Conservation (phyloP, 805 yeast species). For the Tetrapisispora nanseiensis region DNA sequence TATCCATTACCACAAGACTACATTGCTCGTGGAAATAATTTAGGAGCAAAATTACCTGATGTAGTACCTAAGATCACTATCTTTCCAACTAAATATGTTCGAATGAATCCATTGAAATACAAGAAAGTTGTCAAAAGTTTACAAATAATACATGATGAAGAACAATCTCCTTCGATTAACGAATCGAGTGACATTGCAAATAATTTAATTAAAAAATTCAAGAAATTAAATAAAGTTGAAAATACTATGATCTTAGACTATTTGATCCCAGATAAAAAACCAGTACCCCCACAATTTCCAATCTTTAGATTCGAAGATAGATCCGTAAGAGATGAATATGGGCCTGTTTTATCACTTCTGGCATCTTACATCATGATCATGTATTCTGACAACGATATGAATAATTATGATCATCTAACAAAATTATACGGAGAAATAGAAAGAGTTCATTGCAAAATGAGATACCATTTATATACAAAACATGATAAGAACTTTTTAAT, state of each 20-base stretch:
- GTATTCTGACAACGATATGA: conserved; percentile 61
- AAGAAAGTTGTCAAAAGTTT: conserved; percentile 11
- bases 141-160: background rate
- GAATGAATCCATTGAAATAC: conserved; percentile 24
- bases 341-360: conserved; percentile 45
- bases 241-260: background rate
- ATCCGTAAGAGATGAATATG: conserved; percentile 45
- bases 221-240: background rate
- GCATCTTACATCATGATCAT: conserved; percentile 58
- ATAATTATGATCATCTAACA: conserved; percentile 47
- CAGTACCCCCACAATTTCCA: conserved; percentile 47
- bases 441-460: conserved; percentile 45
- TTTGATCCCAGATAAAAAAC: conserved; percentile 12
- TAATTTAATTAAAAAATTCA: background rate
- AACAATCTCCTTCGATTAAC: background rate
- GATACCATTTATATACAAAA: conserved; percentile 42
- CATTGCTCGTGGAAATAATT: conserved; percentile 42
- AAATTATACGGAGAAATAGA: conserved; percentile 47
- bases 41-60: conserved; percentile 55
- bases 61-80: conserved; percentile 43
- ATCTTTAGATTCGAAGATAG: conserved; percentile 36
- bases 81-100: conserved; percentile 49
- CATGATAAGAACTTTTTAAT: conserved; percentile 41
- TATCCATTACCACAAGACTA: conserved; percentile 66
- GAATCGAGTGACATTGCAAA: background rate